phyloP scores from a whole-genome alignment of 257 asterid genomes.

The Nicotiana knightiana region DNA sequence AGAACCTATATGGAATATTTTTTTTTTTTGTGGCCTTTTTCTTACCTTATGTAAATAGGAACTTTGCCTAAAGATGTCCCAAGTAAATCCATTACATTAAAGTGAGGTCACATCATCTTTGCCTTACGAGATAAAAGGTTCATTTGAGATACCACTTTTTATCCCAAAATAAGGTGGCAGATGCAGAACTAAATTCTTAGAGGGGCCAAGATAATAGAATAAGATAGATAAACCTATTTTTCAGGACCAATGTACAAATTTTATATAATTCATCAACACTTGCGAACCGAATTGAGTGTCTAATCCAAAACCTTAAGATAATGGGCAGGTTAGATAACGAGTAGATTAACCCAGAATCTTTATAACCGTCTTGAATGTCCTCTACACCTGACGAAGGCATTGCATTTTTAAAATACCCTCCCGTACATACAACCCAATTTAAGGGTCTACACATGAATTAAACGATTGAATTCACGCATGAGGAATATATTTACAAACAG shows the following conservation, averaged over 20 bases:
- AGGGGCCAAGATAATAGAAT: background rate
- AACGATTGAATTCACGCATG: background rate
- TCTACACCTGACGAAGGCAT: background rate
- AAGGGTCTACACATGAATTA: background rate
- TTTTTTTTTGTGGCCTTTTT: background rate
- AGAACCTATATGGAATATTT: background rate
- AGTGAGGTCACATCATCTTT: background rate
- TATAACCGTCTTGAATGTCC: background rate
- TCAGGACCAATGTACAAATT: background rate
- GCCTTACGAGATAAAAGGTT: background rate
- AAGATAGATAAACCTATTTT: background rate
- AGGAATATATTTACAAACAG: background rate
- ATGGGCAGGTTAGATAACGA: background rate
- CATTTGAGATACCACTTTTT: background rate
- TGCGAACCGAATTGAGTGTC: background rate
- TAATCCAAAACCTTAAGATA: background rate
- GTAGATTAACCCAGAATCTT: background rate
- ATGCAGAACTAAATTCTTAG: background rate
- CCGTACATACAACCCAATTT: background rate
- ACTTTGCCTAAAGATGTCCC: background rate
- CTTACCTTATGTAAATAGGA: background rate
- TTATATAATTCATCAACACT: background rate
- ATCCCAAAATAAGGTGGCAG: background rate
- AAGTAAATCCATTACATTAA: background rate
- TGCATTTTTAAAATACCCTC: background rate